A percentile compares a stretch with the other conserved stretches of the same genome.
Evolutionary conservation across 345 rosid genomes (phyloP).

Genomic region (Ricinus communis): DNA sequence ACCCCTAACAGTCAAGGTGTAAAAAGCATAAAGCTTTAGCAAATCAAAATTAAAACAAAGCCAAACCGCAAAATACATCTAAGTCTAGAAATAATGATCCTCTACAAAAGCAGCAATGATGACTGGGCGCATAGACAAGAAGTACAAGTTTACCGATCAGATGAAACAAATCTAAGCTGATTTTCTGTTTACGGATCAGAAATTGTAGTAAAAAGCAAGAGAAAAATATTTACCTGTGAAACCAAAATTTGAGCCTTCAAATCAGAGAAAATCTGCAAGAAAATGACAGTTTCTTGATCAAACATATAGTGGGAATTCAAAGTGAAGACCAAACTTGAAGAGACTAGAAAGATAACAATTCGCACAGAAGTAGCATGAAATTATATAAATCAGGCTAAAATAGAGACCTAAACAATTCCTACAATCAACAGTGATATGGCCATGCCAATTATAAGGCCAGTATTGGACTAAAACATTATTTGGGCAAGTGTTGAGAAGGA

Average conservation of each 20-base stretch:
- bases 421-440: not conserved
- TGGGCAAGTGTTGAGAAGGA: not conserved
- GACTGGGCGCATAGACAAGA: not conserved
- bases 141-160: not conserved
- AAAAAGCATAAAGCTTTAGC: not conserved
- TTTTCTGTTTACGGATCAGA: not conserved
- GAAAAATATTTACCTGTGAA: constrained; percentile 60
- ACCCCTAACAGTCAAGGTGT: not conserved
- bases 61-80: not conserved
- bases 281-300: constrained; percentile 11
- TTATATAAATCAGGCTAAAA: not conserved
- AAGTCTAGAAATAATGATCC: not conserved
- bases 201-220: not conserved
- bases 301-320: too few species aligned
- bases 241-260: constrained; percentile 85
- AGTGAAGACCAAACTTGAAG: too few species aligned
- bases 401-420: not conserved
- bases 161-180: not conserved
- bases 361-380: not conserved
- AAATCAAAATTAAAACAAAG: not conserved
- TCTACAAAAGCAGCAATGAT: not conserved
- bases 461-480: not conserved
- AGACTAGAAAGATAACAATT: not conserved
- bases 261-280: constrained; percentile 78
- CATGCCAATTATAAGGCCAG: not conserved